Base-by-base conservation (phyloP, 495 filamentous ascomycete species). In the Daldinia loculata region DNA sequence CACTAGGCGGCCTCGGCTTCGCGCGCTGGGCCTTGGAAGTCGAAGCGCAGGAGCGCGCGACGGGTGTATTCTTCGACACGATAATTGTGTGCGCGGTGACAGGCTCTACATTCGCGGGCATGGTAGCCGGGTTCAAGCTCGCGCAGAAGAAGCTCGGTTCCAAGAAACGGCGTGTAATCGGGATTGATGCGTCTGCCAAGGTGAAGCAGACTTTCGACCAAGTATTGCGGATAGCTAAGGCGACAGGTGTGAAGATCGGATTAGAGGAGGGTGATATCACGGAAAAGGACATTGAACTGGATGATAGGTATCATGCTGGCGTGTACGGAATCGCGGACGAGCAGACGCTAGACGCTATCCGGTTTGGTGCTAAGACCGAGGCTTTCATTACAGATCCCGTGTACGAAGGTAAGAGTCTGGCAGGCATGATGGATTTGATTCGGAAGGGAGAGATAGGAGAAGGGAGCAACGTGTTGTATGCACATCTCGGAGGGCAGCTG, bases 381-480 rank as follows among this genome's bases (percentile, higher is more conserved):
- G 88, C 83, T 0, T 88, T 90, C 62, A 88, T 91, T 56, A 90
- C 88, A 8, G 89, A 91, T 73, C 88, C 88, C 0, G 89, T 91
- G 2, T 90, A 91, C 69, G 87, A 89, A 75, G 89, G 89, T 0
- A 91, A 90, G 82, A 89, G 85, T 63, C 75, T 91, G 67, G 87
- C 88, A 2, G 88, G 89, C 0, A 85, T 91, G 85, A 81, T 90
- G 75, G 86, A 88, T 71, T 75, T 90, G 83, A 84, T 90, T n/a
- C 78, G 77, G 32, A 81, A 79, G 48, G 88, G 83, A 5, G 86
- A 87, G 68, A 86, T 91, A 50, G 26, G 26, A 0, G 72, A 76
- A 7, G 87, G 83, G 0, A 84, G 81, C 41, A 90, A 87, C 76
- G 83, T 89, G 17, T 63, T 91, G 65, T 91, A 89, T 80, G 88